phyloP scores from a whole-genome alignment of 2,329 filamentous ascomycete genomes.

The Cytospora piceae region DNA sequence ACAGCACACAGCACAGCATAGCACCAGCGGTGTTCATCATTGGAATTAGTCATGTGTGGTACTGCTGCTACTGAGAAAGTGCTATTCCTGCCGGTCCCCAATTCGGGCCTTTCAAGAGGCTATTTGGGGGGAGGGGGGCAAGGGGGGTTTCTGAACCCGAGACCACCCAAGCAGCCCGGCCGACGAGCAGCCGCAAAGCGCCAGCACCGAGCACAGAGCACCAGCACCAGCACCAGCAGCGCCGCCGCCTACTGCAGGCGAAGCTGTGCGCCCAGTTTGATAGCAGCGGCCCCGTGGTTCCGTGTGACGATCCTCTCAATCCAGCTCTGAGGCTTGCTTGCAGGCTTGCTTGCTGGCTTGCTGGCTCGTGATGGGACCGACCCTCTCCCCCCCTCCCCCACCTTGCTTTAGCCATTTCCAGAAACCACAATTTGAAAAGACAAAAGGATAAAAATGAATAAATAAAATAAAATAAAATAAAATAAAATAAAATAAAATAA shows the following conservation, averaged over 20 bases:
- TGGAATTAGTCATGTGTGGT: too few species aligned
- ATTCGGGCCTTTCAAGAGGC: background rate
- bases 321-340: background rate
- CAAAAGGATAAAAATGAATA: background rate
- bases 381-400: too few species aligned
- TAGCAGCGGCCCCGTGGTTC: background rate
- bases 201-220: background rate
- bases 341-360: background rate
- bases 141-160: background rate
- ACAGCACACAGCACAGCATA: too few species aligned
- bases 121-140: too few species aligned
- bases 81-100: background rate
- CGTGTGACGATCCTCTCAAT: background rate
- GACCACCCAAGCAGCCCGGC: background rate
- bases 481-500: background rate
- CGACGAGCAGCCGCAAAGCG: constrained; percentile 5
- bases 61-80: background rate
- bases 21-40: background rate
- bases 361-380: background rate
- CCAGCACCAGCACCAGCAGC: constrained; percentile 2
- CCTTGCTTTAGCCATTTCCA: background rate
- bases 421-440: too few species aligned
- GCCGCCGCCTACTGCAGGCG: constrained; percentile 22
- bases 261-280: constrained; percentile 16
- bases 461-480: too few species aligned